Conservation (phyloP, 805 yeast species). For the Debaryomyces prosopidis region DNA sequence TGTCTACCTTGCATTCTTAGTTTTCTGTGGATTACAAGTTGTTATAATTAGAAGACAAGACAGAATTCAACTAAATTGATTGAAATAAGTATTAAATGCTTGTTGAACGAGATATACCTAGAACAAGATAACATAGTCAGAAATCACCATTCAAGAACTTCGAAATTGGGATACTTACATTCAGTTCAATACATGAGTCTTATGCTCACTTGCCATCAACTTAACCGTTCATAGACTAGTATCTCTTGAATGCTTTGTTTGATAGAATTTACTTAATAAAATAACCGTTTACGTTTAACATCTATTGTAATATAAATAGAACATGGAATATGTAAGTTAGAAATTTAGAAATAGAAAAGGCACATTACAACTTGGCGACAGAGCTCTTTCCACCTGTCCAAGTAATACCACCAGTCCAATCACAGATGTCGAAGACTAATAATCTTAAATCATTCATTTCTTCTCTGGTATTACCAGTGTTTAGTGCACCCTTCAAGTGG, state of each 20-base stretch:
- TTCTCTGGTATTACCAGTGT: conserved; percentile 68
- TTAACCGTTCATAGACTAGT: not conserved
- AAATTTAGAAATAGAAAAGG: not conserved
- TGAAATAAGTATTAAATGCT: not conserved
- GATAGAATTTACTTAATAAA: not conserved
- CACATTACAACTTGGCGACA: conserved; percentile 51
- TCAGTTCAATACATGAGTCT: too few relatives aligned
- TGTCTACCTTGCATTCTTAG: conserved; percentile 75
- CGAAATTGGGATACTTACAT: too few relatives aligned
- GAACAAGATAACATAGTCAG: too few relatives aligned
- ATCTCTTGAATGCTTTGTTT: not conserved
- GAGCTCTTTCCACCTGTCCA: conserved; percentile 54
- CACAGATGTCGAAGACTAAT: conserved; percentile 62
- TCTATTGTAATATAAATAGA: not conserved
- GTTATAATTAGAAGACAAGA: conserved; percentile 61
- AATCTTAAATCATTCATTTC: conserved; percentile 61
- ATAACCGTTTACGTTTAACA: conserved; percentile 1
- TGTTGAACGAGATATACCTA: too few relatives aligned
- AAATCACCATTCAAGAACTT: too few relatives aligned
- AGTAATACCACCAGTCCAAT: conserved; percentile 65
- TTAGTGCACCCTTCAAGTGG: conserved; percentile 82
- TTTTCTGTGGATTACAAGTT: conserved; percentile 89
- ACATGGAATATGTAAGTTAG: not conserved
- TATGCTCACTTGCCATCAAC: too few relatives aligned
- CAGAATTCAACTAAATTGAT: conserved; percentile 49